phyloP scores from a whole-genome alignment of 192 early-diverging fungal genomes.

The Umbelopsis ramanniana region DNA sequence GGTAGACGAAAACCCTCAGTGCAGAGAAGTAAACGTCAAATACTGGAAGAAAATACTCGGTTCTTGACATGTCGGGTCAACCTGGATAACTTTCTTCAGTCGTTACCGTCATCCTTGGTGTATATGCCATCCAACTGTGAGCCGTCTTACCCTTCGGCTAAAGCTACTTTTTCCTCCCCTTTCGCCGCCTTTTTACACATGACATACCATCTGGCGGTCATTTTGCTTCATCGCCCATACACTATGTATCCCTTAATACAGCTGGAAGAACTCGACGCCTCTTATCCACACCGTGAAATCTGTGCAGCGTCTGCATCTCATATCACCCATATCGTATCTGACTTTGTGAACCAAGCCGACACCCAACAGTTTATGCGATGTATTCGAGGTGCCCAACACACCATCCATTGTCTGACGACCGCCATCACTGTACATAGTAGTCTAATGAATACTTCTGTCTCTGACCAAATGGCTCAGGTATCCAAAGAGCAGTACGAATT shows the following conservation, averaged over 20 bases:
- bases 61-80: neutral
- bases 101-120: neutral
- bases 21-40: constrained; percentile 13
- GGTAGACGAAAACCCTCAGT: neutral
- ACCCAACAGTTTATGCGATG: constrained; percentile 5
- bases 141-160: neutral
- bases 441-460: neutral
- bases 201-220: constrained; percentile 24
- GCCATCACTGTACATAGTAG: constrained; percentile 29
- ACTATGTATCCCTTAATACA: constrained; percentile 16
- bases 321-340: constrained; percentile 23
- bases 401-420: constrained; percentile 33
- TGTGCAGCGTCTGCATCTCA: constrained; percentile 25
- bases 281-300: constrained; percentile 16
- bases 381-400: constrained; percentile 35
- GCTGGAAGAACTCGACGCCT: neutral
- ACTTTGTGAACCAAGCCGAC: constrained; percentile 2
- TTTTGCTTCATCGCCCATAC: constrained; percentile 28
- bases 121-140: constrained; percentile 10
- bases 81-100: constrained; percentile 21
- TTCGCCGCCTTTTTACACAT: constrained; percentile 24
- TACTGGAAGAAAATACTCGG: neutral
- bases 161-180: constrained; percentile 5
- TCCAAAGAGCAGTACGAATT: constrained; percentile 9
- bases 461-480: neutral